These are phyloP conservation scores for Lachnellula occidentalis DNA, from an alignment of 2,329 filamentous ascomycete genomes.

Conservation along the genomic window DNA sequence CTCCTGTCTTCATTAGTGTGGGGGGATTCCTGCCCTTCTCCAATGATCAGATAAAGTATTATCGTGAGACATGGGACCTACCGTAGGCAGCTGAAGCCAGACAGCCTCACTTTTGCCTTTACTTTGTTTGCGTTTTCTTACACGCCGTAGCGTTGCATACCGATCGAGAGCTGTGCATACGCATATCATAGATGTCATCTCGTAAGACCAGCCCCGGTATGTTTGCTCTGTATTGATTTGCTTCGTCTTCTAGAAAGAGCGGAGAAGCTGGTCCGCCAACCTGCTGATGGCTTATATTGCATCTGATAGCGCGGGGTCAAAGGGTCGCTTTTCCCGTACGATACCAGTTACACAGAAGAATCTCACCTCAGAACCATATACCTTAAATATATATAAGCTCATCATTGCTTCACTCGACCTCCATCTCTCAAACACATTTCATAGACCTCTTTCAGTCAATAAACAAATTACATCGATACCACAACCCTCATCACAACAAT, in stretches of 20 bases:
- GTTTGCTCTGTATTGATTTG: slow-evolving; percentile 3
- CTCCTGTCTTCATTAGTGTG: slow-evolving; percentile 1
- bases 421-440: neutral
- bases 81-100: slow-evolving; percentile 2
- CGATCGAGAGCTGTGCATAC: slow-evolving; percentile 6
- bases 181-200: slow-evolving; percentile 1
- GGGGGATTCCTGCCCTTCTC: slow-evolving; percentile 1
- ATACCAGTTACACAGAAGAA: neutral
- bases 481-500: neutral
- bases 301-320: neutral
- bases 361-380: neutral
- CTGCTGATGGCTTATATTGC: neutral
- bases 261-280: neutral
- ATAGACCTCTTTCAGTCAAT: neutral
- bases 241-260: neutral
- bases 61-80: slow-evolving; percentile 4
- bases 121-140: slow-evolving; percentile 2
- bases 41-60: neutral
- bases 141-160: slow-evolving; percentile 6
- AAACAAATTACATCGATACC: neutral
- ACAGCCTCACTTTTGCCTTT: slow-evolving; percentile 7
- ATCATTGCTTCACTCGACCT: neutral
- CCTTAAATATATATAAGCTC: neutral
- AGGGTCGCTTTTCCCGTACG: neutral
- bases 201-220: slow-evolving; percentile 1